These are phyloP conservation scores for Scortechinia acanthostroma DNA, from an alignment of 2,329 filamentous ascomycete species.

Conservation along the genomic window DNA sequence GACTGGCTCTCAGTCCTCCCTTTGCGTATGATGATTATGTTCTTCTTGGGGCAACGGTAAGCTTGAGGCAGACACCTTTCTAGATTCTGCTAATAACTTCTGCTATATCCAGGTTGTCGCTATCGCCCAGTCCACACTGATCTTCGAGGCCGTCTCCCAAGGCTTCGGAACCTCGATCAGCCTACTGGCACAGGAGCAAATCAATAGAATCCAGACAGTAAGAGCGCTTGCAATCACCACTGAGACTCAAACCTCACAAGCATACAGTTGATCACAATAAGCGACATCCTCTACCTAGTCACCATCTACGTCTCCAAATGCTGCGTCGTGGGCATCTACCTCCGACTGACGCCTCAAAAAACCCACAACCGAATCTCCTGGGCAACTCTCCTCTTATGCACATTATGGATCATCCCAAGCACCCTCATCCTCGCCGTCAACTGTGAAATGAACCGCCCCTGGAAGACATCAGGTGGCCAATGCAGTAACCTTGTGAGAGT, in stretches of 20 bases:
- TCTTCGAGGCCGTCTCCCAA: background rate
- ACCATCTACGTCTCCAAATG: background rate
- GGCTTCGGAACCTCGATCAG: background rate
- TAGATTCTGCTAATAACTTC: background rate
- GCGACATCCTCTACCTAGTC: background rate
- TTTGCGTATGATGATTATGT: slow-evolving; percentile 22
- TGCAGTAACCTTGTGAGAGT: background rate
- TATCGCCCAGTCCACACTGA: background rate
- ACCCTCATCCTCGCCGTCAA: background rate
- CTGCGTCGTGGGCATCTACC: background rate
- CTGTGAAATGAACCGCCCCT: background rate
- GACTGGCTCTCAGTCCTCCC: slow-evolving; percentile 13
- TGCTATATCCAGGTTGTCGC: background rate
- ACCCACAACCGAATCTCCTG: background rate
- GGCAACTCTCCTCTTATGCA: background rate
- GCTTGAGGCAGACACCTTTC: no score
- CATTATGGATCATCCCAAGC: background rate
- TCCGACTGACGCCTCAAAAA: background rate
- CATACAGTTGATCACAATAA: background rate
- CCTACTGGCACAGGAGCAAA: background rate
- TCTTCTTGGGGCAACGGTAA: slow-evolving; percentile 12
- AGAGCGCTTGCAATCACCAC: background rate
- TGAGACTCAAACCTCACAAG: background rate
- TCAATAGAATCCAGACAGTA: background rate
- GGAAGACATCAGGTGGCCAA: background rate